Percentiles rank a stretch among this genome's conserved stretches.
Conservation (phyloP, 345 rosid genomes). For the Eucalyptus viminalis region DNA sequence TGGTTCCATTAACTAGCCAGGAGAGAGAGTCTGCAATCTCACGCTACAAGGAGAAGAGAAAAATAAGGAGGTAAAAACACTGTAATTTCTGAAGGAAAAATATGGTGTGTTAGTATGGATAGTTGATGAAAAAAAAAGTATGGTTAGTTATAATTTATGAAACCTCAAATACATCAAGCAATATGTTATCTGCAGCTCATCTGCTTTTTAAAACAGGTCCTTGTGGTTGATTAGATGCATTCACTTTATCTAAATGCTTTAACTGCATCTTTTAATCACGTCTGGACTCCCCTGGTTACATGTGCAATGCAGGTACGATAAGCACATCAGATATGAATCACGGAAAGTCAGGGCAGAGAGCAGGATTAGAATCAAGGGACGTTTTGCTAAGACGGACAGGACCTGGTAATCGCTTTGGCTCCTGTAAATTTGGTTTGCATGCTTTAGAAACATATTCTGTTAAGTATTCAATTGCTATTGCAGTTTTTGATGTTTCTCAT, state of each 20-base stretch:
- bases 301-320: conserved; percentile 45
- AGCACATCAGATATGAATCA: conserved; percentile 76
- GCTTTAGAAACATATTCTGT: background rate
- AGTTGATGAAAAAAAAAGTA: background rate
- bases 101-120: background rate
- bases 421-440: background rate
- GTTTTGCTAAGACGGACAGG: conserved; percentile 62
- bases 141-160: background rate
- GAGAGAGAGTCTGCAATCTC: conserved; percentile 79
- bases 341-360: conserved; percentile 79
- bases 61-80: conserved; percentile 52
- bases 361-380: conserved; percentile 81
- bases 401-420: background rate
- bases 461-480: background rate
- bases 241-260: background rate
- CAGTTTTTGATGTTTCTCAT: background rate
- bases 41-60: conserved; percentile 85
- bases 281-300: background rate
- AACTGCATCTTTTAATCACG: background rate
- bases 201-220: background rate
- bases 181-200: background rate
- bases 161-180: background rate
- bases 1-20: conserved; percentile 33
- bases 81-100: background rate
- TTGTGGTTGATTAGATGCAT: background rate